Conservation (phyloP, 192 early-diverging fungal species). For the Chytriomyces confervae region DNA sequence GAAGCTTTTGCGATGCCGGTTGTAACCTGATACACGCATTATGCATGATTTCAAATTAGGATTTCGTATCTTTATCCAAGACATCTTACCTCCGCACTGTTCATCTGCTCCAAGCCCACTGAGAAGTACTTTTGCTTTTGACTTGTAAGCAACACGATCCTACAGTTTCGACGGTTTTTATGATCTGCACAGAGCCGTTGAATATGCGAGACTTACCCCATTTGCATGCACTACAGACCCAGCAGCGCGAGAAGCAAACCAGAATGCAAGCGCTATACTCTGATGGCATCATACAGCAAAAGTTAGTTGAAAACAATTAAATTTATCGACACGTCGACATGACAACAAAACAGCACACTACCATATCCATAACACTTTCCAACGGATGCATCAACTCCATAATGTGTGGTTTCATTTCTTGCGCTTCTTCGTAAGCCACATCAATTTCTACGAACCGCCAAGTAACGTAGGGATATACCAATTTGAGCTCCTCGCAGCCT, state of each 20-base stretch:
- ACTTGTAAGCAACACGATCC: slow-evolving; percentile 57
- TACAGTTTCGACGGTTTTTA: slow-evolving; percentile 19
- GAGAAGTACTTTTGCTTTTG: slow-evolving; percentile 77
- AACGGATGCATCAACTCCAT: slow-evolving; percentile 78
- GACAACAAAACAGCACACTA: slow-evolving; percentile 35
- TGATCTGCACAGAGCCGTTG: neutral
- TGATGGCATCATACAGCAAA: slow-evolving; percentile 33
- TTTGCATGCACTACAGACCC: slow-evolving; percentile 47
- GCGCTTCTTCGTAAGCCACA: slow-evolving; percentile 77
- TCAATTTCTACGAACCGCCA: slow-evolving; percentile 94
- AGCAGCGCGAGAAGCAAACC: slow-evolving; percentile 89
- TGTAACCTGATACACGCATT: slow-evolving; percentile 72
- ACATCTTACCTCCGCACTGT: slow-evolving; percentile 62
- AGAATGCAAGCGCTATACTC: slow-evolving; percentile 96
- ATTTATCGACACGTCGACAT: neutral
- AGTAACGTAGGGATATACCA: slow-evolving; percentile 66
- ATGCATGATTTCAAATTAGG: neutral
- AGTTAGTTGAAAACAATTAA: slow-evolving; percentile 17
- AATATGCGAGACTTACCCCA: slow-evolving; percentile 25
- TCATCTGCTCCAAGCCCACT: slow-evolving; percentile 95
- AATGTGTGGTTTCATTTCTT: slow-evolving; percentile 60
- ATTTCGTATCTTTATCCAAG: neutral
- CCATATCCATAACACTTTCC: slow-evolving; percentile 92
- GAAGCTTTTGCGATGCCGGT: slow-evolving; percentile 80
- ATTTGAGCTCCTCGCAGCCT: slow-evolving; percentile 60